Conservation (phyloP, 176 grass and related monocot genomes). For the Oryza nivara region DNA sequence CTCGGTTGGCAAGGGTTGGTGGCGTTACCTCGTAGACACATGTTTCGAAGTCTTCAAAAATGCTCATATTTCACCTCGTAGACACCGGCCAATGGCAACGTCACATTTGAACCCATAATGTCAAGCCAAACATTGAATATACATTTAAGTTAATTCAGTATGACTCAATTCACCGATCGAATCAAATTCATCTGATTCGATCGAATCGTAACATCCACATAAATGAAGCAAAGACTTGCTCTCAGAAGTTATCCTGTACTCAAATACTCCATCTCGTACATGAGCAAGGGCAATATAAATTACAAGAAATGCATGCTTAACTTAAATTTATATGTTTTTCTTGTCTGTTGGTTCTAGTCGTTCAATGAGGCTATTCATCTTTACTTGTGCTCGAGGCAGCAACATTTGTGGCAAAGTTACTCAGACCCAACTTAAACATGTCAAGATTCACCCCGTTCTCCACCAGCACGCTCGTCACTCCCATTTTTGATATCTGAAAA, state of each 20-base stretch:
- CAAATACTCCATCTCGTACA: neutral
- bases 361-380: conserved; percentile 40
- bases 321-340: neutral
- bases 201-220: neutral
- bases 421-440: conserved; percentile 81
- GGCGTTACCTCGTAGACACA: too few species aligned
- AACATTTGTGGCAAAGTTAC: conserved; percentile 58
- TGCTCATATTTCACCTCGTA: neutral
- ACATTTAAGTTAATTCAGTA: neutral
- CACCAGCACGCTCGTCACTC: conserved; percentile 75
- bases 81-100: neutral
- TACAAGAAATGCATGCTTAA: conserved; percentile 12
- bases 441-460: conserved; percentile 84
- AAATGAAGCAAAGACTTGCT: neutral
- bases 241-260: neutral
- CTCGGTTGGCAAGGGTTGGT: too few species aligned
- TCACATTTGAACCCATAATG: neutral
- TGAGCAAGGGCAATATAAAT: conserved; percentile 26
- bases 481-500: conserved; percentile 81
- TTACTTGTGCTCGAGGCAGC: conserved; percentile 28
- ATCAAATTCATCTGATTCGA: neutral
- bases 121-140: neutral
- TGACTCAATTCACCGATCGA: neutral
- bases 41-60: too few species aligned
- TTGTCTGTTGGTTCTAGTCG: neutral